These are phyloP conservation scores for Casuarina cunninghamiana DNA, from an alignment of 306 rosid genomes.

Conservation along the genomic window DNA sequence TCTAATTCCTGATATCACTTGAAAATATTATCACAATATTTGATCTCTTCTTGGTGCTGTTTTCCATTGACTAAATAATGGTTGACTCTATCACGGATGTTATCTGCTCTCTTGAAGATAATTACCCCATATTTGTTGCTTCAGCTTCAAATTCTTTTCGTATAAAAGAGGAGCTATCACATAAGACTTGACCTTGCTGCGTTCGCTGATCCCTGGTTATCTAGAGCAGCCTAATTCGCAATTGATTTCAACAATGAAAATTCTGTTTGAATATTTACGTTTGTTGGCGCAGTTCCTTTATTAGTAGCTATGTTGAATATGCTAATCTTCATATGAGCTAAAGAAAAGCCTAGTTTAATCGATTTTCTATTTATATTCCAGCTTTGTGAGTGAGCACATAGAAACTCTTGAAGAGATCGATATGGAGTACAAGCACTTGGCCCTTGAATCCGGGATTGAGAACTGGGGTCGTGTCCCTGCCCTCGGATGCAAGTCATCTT, in stretches of 20 bases:
- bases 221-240: background rate
- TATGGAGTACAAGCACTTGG: slow-evolving; percentile 90
- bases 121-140: background rate
- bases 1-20: background rate
- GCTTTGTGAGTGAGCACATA: slow-evolving; percentile 99
- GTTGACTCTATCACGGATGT: background rate
- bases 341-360: background rate
- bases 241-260: background rate
- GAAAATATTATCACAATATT: background rate
- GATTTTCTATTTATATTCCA: slow-evolving; percentile 29
- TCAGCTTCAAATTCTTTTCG: background rate
- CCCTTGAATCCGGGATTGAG: slow-evolving; percentile 88
- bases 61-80: background rate
- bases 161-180: background rate
- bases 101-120: background rate
- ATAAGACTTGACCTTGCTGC: background rate
- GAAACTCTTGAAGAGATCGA: slow-evolving; percentile 99
- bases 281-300: background rate
- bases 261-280: background rate
- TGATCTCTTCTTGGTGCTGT: background rate
- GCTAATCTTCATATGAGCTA: background rate
- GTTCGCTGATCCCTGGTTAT: background rate
- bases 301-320: background rate
- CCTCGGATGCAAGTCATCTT: slow-evolving; percentile 78
- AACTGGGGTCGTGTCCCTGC: slow-evolving; percentile 99